These are phyloP conservation scores for Yarrowia sp. DNA, from an alignment of 805 yeast species.

Conservation along the genomic window DNA sequence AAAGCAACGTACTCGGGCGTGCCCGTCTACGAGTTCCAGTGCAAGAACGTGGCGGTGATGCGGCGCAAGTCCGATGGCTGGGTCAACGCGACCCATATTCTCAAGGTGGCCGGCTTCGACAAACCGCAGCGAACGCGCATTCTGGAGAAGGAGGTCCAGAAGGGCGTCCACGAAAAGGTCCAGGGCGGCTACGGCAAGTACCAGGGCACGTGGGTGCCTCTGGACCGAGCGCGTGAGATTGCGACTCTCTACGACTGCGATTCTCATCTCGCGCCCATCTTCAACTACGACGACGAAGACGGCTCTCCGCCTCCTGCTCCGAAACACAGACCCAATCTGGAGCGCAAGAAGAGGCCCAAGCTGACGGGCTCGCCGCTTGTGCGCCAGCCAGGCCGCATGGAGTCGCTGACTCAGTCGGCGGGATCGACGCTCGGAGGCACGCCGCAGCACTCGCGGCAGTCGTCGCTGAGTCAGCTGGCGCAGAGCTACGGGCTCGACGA, in stretches of 20 bases:
- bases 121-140: slow-evolving; percentile 61
- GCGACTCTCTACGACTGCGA: slow-evolving; percentile 65
- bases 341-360: slow-evolving; percentile 20
- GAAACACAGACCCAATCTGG: slow-evolving; percentile 38
- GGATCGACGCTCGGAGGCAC: slow-evolving; percentile 7
- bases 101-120: slow-evolving; percentile 72
- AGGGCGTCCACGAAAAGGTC: slow-evolving; percentile 64
- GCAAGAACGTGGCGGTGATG: slow-evolving; percentile 78
- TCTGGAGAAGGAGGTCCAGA: slow-evolving; percentile 61
- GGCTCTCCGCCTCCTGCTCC: slow-evolving; percentile 69
- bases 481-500: slow-evolving; percentile 14
- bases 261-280: slow-evolving; percentile 60
- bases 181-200: slow-evolving; percentile 75
- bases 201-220: slow-evolving; percentile 96
- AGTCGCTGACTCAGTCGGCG: neutral
- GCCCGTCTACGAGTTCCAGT: slow-evolving; percentile 51
- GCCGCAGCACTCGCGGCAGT: slow-evolving; percentile 1
- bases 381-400: slow-evolving; percentile 10
- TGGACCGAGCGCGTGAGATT: slow-evolving; percentile 66
- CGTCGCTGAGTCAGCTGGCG: slow-evolving; percentile 6
- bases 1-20: slow-evolving; percentile 47
- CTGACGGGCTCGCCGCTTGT: slow-evolving; percentile 10
- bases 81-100: slow-evolving; percentile 95
- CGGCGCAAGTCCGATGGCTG: slow-evolving; percentile 87
- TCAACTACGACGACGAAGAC: slow-evolving; percentile 53